A percentile compares a stretch with the other conserved stretches of the same genome.
These are phyloP conservation scores for Aquanectria penicillioides DNA, from an alignment of 2,329 filamentous ascomycete species.

Conservation along the genomic window DNA sequence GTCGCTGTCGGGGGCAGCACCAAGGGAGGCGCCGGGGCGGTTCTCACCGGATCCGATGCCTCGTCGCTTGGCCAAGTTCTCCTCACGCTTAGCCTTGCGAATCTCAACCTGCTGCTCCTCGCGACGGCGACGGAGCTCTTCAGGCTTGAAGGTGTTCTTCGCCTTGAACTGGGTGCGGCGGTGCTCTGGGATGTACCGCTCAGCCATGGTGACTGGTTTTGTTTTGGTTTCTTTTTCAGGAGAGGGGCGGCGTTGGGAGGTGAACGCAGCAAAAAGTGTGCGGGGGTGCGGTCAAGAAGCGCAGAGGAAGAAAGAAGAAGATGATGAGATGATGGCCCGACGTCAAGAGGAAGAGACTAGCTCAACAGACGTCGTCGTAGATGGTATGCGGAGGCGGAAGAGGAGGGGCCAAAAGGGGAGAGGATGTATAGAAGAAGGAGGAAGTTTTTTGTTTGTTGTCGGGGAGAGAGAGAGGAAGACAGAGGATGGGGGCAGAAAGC, in stretches of 20 bases:
- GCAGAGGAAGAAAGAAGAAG: constrained; percentile 20
- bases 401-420: constrained; percentile 25
- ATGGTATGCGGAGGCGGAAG: constrained; percentile 23
- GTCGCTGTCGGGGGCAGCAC: constrained; percentile 93
- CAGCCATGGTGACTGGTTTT: constrained; percentile 78
- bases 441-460: constrained; percentile 40
- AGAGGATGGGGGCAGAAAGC: constrained; percentile 31
- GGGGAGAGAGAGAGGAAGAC: constrained; percentile 38
- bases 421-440: constrained; percentile 29
- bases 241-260: constrained; percentile 35
- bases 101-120: constrained; percentile 99
- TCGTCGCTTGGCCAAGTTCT: constrained; percentile 98
- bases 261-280: constrained; percentile 42
- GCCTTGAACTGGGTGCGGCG: constrained; percentile 99
- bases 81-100: constrained; percentile 97
- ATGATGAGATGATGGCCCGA: constrained; percentile 24
- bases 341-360: constrained; percentile 21
- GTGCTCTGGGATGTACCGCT: constrained; percentile 99
- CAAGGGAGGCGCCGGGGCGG: constrained; percentile 82
- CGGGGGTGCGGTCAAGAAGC: constrained; percentile 39
- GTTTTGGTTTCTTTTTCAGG: constrained; percentile 29
- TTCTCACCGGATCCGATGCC: constrained; percentile 87
- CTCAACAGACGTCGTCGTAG: constrained; percentile 24
- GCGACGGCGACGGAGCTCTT: constrained; percentile 96
- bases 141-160: constrained; percentile 98